phyloP scores from a whole-genome alignment of 805 yeast species.

The Priceomyces haplophilus region DNA sequence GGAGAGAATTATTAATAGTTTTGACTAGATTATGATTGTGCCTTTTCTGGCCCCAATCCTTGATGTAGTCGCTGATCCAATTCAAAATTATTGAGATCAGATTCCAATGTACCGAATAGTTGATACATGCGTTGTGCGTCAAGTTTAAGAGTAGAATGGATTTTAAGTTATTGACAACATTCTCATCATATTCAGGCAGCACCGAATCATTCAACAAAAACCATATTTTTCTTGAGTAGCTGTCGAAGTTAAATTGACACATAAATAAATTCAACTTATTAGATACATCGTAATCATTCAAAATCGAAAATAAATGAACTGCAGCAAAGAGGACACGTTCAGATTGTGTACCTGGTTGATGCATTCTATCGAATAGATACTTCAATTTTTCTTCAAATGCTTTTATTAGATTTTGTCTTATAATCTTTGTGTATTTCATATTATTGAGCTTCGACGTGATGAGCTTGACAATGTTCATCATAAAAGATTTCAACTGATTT shows the following conservation, averaged over 20 bases:
- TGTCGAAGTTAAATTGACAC: slow-evolving; percentile 27
- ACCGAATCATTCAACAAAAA: slow-evolving; percentile 16
- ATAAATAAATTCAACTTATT: slow-evolving; percentile 22
- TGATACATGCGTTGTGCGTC: slow-evolving; percentile 26
- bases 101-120: slow-evolving; percentile 23
- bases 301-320: slow-evolving; percentile 32
- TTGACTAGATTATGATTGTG: slow-evolving; percentile 10
- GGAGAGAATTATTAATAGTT: slow-evolving; percentile 19
- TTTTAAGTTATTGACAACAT: slow-evolving; percentile 20
- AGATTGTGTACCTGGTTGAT: neutral
- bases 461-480: slow-evolving; percentile 31
- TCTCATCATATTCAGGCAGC: slow-evolving; percentile 1
- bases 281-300: slow-evolving; percentile 35
- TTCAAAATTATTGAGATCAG: slow-evolving; percentile 22
- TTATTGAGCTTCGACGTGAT: slow-evolving; percentile 28
- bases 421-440: slow-evolving; percentile 19
- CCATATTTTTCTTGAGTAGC: slow-evolving; percentile 30
- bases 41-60: slow-evolving; percentile 1
- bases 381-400: slow-evolving; percentile 17
- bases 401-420: slow-evolving; percentile 17
- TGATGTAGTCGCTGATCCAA: slow-evolving; percentile 24
- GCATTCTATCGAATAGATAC: slow-evolving; percentile 12
- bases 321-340: slow-evolving; percentile 12
- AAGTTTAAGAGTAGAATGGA: slow-evolving; percentile 30
- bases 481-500: slow-evolving; percentile 28